A percentile compares a stretch with the other conserved stretches of the same genome.
These are phyloP conservation scores for Mallotus nudiflorus DNA, from an alignment of 345 rosid genomes.

Conservation along the genomic window DNA sequence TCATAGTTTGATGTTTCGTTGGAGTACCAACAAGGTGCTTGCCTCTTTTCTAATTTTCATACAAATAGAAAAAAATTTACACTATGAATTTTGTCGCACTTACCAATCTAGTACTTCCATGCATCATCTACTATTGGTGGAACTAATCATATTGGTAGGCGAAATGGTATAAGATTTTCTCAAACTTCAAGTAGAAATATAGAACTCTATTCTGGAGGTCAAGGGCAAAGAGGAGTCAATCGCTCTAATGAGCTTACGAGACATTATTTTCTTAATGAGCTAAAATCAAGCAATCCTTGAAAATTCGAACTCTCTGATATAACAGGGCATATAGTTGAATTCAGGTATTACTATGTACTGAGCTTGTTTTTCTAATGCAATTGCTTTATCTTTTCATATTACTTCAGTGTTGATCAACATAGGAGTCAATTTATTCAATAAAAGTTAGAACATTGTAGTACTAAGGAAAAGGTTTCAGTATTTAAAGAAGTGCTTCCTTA, in stretches of 20 bases:
- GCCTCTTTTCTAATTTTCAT: too few species aligned
- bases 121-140: conserved; percentile 24
- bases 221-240: conserved; percentile 17
- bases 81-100: too few species aligned
- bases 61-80: too few species aligned
- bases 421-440: conserved; percentile 99
- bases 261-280: conserved; percentile 28
- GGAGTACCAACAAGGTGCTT: too few species aligned
- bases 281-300: conserved; percentile 28
- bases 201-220: conserved; percentile 23
- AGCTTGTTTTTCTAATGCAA: conserved; percentile 21
- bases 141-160: conserved; percentile 17
- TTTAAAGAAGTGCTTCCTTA: conserved; percentile 88
- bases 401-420: conserved; percentile 90
- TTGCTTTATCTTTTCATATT: conserved; percentile 7
- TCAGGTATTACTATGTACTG: conserved; percentile 22
- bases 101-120: conserved; percentile 22
- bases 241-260: conserved; percentile 25
- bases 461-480: conserved; percentile 78
- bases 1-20: too few species aligned
- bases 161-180: conserved; percentile 14
- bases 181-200: conserved; percentile 17
- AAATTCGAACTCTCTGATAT: conserved; percentile 30
- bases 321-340: conserved; percentile 27
- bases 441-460: conserved; percentile 78